Conservation (phyloP, 208 protist genomes). For the Plasmodiophora brassicae region DNA sequence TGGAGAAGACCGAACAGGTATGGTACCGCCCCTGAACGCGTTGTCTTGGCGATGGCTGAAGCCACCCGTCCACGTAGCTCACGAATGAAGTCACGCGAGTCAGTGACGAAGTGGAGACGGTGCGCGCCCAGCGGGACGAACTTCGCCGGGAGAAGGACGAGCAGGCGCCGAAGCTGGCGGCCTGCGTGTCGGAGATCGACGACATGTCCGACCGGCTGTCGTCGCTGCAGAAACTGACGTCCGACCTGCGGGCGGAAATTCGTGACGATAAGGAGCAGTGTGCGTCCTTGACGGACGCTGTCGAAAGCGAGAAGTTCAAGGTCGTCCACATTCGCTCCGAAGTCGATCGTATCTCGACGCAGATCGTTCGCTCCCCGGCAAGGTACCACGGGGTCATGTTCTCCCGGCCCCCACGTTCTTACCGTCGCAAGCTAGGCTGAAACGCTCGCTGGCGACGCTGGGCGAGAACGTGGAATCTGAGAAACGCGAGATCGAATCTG, state of each 20-base stretch:
- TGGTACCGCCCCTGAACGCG: too few species aligned
- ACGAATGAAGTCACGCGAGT: neutral
- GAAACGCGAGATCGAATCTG: neutral
- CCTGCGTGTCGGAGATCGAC: neutral
- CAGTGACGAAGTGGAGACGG: neutral
- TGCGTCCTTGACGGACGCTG: neutral
- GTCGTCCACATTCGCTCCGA: neutral
- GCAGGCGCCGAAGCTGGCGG: neutral
- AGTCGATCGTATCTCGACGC: neutral
- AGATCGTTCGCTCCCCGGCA: conserved; percentile 2
- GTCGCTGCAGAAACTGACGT: neutral
- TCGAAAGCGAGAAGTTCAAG: neutral
- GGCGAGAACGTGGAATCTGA: neutral
- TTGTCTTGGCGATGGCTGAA: too few species aligned
- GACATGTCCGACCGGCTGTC: neutral
- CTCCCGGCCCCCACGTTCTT: neutral
- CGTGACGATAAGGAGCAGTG: neutral
- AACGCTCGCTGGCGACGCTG: neutral
- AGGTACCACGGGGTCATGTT: neutral
- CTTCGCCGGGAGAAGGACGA: neutral
- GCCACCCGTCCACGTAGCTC: too few species aligned
- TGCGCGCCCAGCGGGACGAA: neutral
- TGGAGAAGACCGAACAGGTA: neutral
- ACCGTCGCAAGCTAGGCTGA: neutral
- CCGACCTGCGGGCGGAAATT: neutral